Conservation (phyloP, 805 yeast species). For the Spathaspora hagerdaliae region DNA sequence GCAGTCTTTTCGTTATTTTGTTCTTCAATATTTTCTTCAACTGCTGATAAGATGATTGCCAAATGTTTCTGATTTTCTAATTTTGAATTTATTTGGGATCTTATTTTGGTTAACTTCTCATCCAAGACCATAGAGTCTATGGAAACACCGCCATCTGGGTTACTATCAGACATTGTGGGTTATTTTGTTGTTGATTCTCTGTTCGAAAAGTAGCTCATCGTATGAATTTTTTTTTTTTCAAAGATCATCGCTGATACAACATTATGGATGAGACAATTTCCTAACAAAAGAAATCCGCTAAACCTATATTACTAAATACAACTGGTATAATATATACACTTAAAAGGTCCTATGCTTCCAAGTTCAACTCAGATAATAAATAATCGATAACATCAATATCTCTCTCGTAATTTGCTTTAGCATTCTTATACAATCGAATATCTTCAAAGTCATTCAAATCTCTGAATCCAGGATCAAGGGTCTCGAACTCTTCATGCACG, state of each 20-base stretch:
- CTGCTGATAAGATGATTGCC: constrained; percentile 80
- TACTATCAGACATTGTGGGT: constrained; percentile 22
- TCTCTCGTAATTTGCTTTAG: constrained; percentile 16
- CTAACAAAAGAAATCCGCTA: background rate
- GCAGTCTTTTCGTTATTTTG: constrained; percentile 61
- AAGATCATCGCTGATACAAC: too few species aligned
- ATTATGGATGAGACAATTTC: background rate
- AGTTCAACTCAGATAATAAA: constrained; percentile 21
- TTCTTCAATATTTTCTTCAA: constrained; percentile 80
- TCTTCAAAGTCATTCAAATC: constrained; percentile 11
- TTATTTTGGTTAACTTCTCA: constrained; percentile 59
- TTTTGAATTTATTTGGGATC: constrained; percentile 73
- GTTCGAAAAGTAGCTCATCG: constrained; percentile 4
- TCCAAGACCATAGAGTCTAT: constrained; percentile 49
- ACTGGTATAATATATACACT: too few species aligned
- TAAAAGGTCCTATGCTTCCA: constrained; percentile 22
- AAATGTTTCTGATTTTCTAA: constrained; percentile 81
- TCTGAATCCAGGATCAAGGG: constrained; percentile 17
- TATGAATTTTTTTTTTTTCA: constrained; percentile 8
- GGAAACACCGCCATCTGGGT: constrained; percentile 37
- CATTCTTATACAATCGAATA: constrained; percentile 13
- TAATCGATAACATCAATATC: constrained; percentile 27
- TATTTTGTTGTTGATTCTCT: background rate
- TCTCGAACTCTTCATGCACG: constrained; percentile 21
- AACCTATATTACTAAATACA: too few species aligned